phyloP scores from a whole-genome alignment of 192 early-diverging fungal genomes.

The Helicostylum pulchrum region DNA sequence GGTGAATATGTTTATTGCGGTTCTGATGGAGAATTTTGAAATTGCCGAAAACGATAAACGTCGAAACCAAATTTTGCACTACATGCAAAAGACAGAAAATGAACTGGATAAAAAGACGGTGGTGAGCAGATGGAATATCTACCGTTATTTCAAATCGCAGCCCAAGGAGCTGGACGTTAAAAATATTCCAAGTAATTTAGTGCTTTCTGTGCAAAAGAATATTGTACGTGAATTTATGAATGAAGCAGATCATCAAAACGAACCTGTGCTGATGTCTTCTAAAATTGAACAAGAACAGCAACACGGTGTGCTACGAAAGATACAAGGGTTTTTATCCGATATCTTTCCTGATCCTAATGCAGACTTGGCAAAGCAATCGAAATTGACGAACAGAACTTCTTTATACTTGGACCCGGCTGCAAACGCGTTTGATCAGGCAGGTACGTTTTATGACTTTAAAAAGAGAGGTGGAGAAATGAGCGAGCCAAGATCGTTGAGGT shows the following conservation, averaged over 20 bases:
- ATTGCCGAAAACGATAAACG: slow-evolving; percentile 54
- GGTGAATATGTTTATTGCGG: slow-evolving; percentile 64
- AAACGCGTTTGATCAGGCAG: slow-evolving; percentile 21
- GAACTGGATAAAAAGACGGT: slow-evolving; percentile 36
- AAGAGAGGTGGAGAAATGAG: slow-evolving; percentile 15
- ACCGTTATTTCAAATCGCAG: slow-evolving; percentile 46
- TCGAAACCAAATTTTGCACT: slow-evolving; percentile 46
- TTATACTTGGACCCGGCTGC: neutral
- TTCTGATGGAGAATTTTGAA: slow-evolving; percentile 65
- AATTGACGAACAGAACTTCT: no score
- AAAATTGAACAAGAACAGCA: neutral
- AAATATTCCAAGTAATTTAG: slow-evolving; percentile 40
- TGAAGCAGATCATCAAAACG: neutral
- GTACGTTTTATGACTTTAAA: slow-evolving; percentile 26
- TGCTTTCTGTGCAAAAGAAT: slow-evolving; percentile 47
- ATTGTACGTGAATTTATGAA: slow-evolving; percentile 45
- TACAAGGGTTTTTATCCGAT: neutral
- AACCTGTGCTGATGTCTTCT: neutral
- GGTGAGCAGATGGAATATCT: slow-evolving; percentile 49
- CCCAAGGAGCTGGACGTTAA: slow-evolving; percentile 45
- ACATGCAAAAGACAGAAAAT: slow-evolving; percentile 31
- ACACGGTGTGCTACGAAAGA: neutral
- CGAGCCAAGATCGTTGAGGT: slow-evolving; percentile 18
- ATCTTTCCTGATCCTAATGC: neutral
- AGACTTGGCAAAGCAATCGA: no score